phyloP scores from a whole-genome alignment of 805 yeast species.

The Spathaspora sp. region DNA sequence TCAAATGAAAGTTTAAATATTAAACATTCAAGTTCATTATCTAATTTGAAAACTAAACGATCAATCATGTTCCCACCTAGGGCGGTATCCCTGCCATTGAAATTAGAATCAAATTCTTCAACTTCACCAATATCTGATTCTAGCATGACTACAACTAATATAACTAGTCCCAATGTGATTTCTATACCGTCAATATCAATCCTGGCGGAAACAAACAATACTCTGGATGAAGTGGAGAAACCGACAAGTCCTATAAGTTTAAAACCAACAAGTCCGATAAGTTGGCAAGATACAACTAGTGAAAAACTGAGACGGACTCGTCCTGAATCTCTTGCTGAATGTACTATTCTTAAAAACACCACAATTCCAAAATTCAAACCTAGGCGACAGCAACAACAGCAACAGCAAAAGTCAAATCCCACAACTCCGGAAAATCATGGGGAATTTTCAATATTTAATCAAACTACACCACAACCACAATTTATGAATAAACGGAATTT shows the following conservation, averaged over 20 bases:
- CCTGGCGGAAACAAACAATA: too few species aligned
- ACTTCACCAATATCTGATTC: background rate
- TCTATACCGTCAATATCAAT: too few species aligned
- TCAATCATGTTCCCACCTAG: background rate
- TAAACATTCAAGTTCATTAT: slow-evolving; percentile 8
- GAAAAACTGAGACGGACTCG: background rate
- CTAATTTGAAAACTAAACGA: slow-evolving; percentile 6
- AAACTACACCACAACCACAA: background rate
- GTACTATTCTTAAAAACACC: slow-evolving; percentile 3
- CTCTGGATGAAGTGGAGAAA: background rate
- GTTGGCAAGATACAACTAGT: background rate
- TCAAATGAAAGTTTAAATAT: slow-evolving; percentile 20
- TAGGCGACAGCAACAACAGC: background rate
- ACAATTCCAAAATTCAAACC: slow-evolving; percentile 6
- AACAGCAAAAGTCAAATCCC: background rate
- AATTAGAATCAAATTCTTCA: background rate
- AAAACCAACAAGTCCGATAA: background rate
- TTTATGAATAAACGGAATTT: slow-evolving; percentile 4
- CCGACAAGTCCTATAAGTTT: background rate
- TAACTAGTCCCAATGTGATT: background rate
- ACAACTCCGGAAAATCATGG: background rate
- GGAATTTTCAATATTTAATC: background rate
- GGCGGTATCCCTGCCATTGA: background rate
- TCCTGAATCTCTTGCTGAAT: slow-evolving; percentile 3
- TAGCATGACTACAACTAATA: background rate